These are phyloP conservation scores for Pseudopyricularia cyperi DNA, from an alignment of 2,329 filamentous ascomycete species.

Conservation along the genomic window DNA sequence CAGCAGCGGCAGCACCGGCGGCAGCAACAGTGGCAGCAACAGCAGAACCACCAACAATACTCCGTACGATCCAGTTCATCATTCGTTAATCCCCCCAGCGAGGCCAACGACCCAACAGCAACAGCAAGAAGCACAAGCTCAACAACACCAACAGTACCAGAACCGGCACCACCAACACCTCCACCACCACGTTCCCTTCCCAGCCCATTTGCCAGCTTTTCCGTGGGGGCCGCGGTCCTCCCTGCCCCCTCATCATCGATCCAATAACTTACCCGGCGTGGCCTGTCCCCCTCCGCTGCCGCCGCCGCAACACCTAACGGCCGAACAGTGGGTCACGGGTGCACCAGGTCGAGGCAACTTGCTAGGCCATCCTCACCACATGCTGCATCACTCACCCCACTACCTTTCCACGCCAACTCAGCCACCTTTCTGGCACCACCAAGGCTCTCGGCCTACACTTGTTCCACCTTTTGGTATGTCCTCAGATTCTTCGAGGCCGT, in stretches of 20 bases:
- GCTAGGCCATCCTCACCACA: not conserved
- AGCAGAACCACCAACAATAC: too few relatives aligned
- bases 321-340: not conserved
- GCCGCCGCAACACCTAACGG: not conserved
- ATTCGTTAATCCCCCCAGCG: not conserved
- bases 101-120: not conserved
- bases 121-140: not conserved
- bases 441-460: not conserved
- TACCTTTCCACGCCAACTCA: not conserved
- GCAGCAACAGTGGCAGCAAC: not conserved
- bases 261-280: not conserved
- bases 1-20: not conserved
- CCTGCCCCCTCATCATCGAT: not conserved
- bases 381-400: not conserved
- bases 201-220: not conserved
- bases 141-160: not conserved
- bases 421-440: not conserved
- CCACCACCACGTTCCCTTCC: not conserved
- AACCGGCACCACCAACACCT: not conserved
- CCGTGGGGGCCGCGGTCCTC: not conserved
- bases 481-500: not conserved
- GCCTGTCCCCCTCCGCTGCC: not conserved
- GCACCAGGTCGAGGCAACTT: not conserved
- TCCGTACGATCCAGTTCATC: not conserved
- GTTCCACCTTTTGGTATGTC: not conserved